Base-by-base conservation (phyloP, 202 grass and related monocot genomes). In the Musa balbisiana region DNA sequence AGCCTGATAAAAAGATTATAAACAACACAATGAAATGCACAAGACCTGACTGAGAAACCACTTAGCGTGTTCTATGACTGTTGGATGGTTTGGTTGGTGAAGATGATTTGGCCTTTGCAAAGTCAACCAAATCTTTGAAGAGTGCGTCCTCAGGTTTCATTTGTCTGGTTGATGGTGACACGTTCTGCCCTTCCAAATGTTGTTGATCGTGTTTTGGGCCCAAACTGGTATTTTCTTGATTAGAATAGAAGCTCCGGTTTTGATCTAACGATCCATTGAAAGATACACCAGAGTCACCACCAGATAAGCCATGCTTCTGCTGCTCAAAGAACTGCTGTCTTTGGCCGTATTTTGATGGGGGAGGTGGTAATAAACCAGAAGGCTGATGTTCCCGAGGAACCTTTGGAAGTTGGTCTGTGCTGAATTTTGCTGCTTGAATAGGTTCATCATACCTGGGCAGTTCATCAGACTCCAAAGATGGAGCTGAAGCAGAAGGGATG, bases 51-150 rank as follows among this genome's bases (percentile, higher is more conserved):
- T 1, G 8, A n/a, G 19, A 2, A 51, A 64, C 56, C 49, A 13
- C 54, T 98, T 82, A 98, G 71, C 87, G 95, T 58, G 95, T 98
- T 84, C 91, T 55, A 69, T 91, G 87, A 76, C 91, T 94, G 71
- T 84, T 85, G 29, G 87, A 73, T 58, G 89, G 85, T 67, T 89
- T 98, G 50, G 83, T 80, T 49, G 77, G 20, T 16, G 65, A 76
- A 3, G 88, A 83, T 67, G 91, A 89, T 11, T 92, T 94, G 23
- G 80, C 80, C 68, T 79, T 98, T 2, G 89, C 95, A 49, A 98
- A 85, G 80, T 98, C 95, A 0, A 98, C 88, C 21, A 98, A 84
- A 43, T 98, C 95, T 88, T 92, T 98, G 77, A 98, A 98, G 52
- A 98, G 89, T 10, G 84, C 75, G 54, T 94, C 95, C 81, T 98